A percentile compares a stretch with the other conserved stretches of the same genome.
These are phyloP conservation scores for Pythium volutum DNA, from an alignment of 352 stramenopile species.

Conservation along the genomic window DNA sequence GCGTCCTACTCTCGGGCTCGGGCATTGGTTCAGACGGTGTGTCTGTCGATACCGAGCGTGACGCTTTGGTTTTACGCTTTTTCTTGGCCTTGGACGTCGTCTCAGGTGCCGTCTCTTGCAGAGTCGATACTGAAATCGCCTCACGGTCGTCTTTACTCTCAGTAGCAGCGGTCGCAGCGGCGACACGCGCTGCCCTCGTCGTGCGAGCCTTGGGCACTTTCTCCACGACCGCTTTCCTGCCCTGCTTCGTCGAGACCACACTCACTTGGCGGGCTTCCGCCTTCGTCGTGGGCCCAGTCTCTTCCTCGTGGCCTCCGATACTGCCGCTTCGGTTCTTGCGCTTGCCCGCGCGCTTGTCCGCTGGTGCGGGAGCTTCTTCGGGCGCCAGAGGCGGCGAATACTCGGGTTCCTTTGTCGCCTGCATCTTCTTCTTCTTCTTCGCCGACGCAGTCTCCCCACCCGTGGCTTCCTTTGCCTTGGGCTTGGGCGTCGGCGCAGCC, in stretches of 20 bases:
- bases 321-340: constrained; percentile 6
- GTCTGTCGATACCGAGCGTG: not conserved
- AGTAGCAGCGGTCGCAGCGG: not conserved
- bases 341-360: constrained; percentile 3
- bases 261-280: not conserved
- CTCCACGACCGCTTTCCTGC: not conserved
- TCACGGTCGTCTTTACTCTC: not conserved
- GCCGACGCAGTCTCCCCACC: not conserved
- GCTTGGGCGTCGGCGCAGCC: not conserved
- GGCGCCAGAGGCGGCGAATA: not conserved
- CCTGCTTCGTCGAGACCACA: not conserved
- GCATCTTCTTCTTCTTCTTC: constrained; percentile 1
- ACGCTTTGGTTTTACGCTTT: constrained; percentile 23
- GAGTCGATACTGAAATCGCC: not conserved
- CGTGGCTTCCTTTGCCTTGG: not conserved
- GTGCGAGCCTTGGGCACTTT: not conserved
- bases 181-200: constrained; percentile 5
- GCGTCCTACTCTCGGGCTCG: not conserved
- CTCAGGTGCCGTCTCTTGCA: not conserved
- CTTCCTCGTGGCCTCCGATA: not conserved
- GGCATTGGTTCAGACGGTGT: not conserved
- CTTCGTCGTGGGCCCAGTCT: not conserved
- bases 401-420: not conserved
- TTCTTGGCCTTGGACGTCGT: constrained; percentile 28
- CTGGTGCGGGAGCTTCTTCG: not conserved